phyloP scores from a whole-genome alignment of 257 asterid species.

The Plantago elongata region DNA sequence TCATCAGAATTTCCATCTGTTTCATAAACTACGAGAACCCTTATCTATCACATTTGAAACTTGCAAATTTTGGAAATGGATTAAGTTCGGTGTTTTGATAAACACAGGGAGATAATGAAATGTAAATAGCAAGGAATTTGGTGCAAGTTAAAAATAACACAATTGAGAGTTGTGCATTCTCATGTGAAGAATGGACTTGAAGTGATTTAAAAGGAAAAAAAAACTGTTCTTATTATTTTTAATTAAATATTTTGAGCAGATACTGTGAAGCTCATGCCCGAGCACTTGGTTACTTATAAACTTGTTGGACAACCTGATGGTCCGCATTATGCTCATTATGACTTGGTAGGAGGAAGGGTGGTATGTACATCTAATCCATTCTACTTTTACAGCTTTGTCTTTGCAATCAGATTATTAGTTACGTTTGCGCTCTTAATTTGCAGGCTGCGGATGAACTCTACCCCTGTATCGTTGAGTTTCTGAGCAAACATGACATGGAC shows the following conservation, averaged over 20 bases:
- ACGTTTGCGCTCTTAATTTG: slow-evolving; percentile 11
- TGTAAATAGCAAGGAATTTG: no score
- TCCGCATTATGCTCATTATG: slow-evolving; percentile 97
- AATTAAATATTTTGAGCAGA: slow-evolving; percentile 37
- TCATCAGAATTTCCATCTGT: no score
- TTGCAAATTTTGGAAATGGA: no score
- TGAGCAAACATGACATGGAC: slow-evolving; percentile 44
- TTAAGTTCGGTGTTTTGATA: no score
- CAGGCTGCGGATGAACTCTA: slow-evolving; percentile 78
- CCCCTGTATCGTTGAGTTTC: slow-evolving; percentile 67
- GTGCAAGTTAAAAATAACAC: no score
- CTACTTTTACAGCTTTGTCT: background rate
- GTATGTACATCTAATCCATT: slow-evolving; percentile 34
- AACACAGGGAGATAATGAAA: no score
- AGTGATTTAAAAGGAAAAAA: no score
- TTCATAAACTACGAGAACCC: no score
- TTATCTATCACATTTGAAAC: no score
- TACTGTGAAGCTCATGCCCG: slow-evolving; percentile 68
- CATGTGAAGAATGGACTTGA: no score
- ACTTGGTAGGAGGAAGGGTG: slow-evolving; percentile 88
- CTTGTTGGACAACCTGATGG: slow-evolving; percentile 73
- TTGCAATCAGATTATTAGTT: slow-evolving; percentile 4
- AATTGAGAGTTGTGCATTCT: no score
- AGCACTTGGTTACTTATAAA: slow-evolving; percentile 71
- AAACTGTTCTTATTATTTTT: background rate